Base-by-base conservation (phyloP, 805 yeast genomes). In the Ogataea pignaliae region DNA sequence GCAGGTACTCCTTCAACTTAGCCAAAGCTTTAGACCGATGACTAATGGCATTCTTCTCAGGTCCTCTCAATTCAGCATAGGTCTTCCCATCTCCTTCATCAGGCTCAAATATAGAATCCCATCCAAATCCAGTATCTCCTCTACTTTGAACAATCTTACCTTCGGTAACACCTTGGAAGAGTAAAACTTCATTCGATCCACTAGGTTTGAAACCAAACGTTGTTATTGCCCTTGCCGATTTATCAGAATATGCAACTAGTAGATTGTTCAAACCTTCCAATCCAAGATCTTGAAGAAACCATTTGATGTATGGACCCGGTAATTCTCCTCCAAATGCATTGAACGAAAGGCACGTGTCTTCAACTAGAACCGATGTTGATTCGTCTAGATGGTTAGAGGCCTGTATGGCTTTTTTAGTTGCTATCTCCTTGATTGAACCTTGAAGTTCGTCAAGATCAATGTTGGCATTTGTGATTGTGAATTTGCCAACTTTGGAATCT, bases 51-150 rank as follows among this genome's bases (percentile, higher is more conserved):
- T 93, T 90, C 71, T 95, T 93, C 29, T 74, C 70, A 2, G 64
- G 59, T 60, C 85, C 86, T 41, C 76, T 81, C 90, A 93, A 79
- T 64, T 93, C 97, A 10, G 97, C 98, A 60, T 88, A 90, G 0
- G 93, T 85, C 59, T 82, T 70, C 16, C 74, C 67, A 55, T 64
- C 81, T 3, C 96, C 97, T 26, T 70, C 68, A 30, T 5, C 13
- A 2, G 99, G 99, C 66, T 83, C 75, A 64, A 93, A 93, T 40
- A 87, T 69, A 8, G 97, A 81, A 66, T 93, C 97, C 95, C 96
- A 93, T 1, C 99, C 99, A 62, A 93, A 93, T 47, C 76, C 74
- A 12, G 80, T 76, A 7, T 87, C 87, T 1, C 97, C 97, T 46
- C 95, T 70, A 13, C 72, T 67, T 31, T 81, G 73, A 6, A 90